Base-by-base conservation (phyloP, 371 early-diverging fungal genomes). In the Syncephalastrum racemosum region DNA sequence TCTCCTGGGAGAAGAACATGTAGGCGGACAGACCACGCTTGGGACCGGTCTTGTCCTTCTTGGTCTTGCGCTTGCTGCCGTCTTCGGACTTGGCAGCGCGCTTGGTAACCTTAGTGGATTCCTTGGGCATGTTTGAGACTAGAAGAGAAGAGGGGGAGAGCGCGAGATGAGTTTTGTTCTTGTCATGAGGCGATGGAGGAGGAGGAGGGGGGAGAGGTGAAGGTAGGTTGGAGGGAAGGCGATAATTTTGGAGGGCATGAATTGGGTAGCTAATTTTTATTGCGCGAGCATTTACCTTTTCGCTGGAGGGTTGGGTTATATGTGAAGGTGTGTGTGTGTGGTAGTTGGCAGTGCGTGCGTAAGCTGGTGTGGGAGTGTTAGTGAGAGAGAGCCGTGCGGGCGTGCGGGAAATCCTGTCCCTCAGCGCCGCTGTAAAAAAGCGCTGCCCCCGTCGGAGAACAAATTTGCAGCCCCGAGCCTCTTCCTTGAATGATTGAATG, bases 21-120 rank as follows among this genome's bases (percentile, higher is more conserved):
- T 89, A 94, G 24, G 92, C 87, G 16, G 91, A 85, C 59, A 89
- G 76, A 31, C 86, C 83, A 68, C 88, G 84, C 82, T 95, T 95
- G 80, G 94, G 94, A 44, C 84, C 85, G 60, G 67, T 68, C 58
- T 84, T 75, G 77, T 84, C 83, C 79, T 85, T 86, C 81, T 81
- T 84, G 57, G 62, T 20, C 43, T 66, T 60, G 42, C 59, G 62
- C 61, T 67, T 68, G 65, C 72, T 71, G 52, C 64, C 60, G 23
- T 64, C 68, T 18, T 60, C 68, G 22, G 58, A 23, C 50, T 54
- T 57, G 50, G 50, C 42, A 39, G 55, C 23, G 36, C 57, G 45
- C 52, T 62, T 62, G 31, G 56, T 53, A 14, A 36, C 53, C 43
- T 59, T 66, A 18, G 54, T 50, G n/a, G 62, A 8, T 46, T 64